These are phyloP conservation scores for Dendrobium huoshanense DNA, from an alignment of 106 monocot species.

Conservation along the genomic window DNA sequence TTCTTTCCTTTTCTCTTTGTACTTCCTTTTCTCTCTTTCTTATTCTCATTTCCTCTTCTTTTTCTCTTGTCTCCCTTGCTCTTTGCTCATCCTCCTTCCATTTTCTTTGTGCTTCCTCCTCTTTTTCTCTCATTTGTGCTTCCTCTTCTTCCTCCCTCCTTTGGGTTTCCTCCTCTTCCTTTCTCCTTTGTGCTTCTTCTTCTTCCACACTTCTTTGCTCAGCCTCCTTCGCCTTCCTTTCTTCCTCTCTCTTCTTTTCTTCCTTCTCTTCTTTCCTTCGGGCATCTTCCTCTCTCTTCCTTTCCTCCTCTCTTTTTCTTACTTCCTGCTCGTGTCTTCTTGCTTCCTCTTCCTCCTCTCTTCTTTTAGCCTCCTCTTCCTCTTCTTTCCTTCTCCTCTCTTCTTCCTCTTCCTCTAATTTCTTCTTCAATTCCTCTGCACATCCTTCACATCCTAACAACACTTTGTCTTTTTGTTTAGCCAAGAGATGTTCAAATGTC, in stretches of 20 bases:
- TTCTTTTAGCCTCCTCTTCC: not conserved
- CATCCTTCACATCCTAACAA: slow-evolving; percentile 56
- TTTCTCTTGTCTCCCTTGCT: not conserved
- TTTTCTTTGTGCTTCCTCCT: not conserved
- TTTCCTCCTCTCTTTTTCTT: not conserved
- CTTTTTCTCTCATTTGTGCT: not conserved
- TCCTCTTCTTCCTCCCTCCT: not conserved
- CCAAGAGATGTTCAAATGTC: slow-evolving; percentile 23
- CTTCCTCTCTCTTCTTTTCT: slow-evolving; percentile 6
- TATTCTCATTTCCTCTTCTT: not conserved
- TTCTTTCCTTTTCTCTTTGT: not conserved
- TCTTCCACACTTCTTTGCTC: slow-evolving; percentile 7
- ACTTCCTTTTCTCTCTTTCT: not conserved
- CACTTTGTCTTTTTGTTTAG: slow-evolving; percentile 25
- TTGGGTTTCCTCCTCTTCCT: not conserved
- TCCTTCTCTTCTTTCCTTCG: slow-evolving; percentile 11
- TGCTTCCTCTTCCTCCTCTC: not conserved
- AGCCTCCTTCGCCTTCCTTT: not conserved
- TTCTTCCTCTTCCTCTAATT: slow-evolving; percentile 16
- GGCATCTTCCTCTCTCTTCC: not conserved
- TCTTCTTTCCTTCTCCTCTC: slow-evolving; percentile 11
- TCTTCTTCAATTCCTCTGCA: slow-evolving; percentile 44
- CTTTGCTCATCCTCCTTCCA: not conserved
- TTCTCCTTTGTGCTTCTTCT: not conserved
- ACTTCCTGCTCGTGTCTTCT: not conserved